Evolutionary conservation across 2,329 filamentous ascomycete genomes (phyloP), one percentile per base, ranked within the genome.

Genomic region (Orbilia javanica): DNA sequence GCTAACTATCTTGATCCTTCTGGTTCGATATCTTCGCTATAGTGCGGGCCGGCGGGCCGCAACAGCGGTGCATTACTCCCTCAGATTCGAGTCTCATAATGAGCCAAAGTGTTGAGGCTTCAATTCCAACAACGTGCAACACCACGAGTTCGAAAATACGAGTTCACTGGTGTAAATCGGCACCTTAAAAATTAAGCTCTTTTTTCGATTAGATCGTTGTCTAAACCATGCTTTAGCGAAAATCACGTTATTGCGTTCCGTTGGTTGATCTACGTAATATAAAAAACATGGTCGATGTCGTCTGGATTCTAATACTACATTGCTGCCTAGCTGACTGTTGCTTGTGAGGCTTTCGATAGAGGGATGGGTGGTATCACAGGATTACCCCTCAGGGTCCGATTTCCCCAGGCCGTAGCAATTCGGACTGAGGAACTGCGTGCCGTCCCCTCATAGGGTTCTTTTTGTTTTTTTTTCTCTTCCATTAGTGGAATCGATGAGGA

Each of bases 231-330:
- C 62, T 50, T 74, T 74, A 74, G 70, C 70, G 70, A 74, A 62
- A 46, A 74, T 68, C 70, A 65, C 70, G 42, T 74, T 62, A 74
- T 67, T 68, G n/a, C 52, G 70, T 63, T 63, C 69, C 69, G 39
- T 31, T 57, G 20, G 36, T 22, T 42, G 63, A 74, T 74, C 52
- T 42, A 53, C 29, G 34, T 67, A 74, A 68, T 63, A 57, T 73
- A 74, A 74, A 68, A 74, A 74, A 63, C 70, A 67, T 74, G 70
- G 70, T 68, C 34, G 70, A 74, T 42, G 42, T 50, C 42, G 52
- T 60, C 55, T 53, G 53, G 50, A 74, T 57, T 60, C 29, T 4
- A 10, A 65, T 27, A 55, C 46, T 18, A 10, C 70, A 52, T 67
- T 74, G 70, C 70, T 74, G 70, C 70, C 70, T 74, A 74, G 42